Conservation (phyloP, 2,329 filamentous ascomycete species). For the Botrytis galanthina region DNA sequence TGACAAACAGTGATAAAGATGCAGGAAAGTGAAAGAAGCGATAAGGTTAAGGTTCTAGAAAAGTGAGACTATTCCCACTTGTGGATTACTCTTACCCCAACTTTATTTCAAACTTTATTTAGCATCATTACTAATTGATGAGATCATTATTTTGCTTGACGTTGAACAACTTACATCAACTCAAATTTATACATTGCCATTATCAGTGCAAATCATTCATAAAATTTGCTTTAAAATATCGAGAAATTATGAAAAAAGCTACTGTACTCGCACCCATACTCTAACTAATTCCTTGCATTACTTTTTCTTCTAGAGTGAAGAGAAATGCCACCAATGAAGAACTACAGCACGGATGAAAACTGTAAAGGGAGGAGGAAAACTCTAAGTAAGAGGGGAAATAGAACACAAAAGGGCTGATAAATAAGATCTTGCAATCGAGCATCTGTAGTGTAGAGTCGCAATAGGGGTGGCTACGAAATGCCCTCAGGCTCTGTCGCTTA, state of each 20-base stretch:
- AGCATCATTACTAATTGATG: not conserved
- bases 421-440: not conserved
- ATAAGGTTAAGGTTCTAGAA: not conserved
- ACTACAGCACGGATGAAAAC: not conserved
- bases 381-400: not conserved
- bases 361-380: not conserved
- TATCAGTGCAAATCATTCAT: not conserved
- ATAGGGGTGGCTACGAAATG: not conserved
- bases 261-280: not conserved
- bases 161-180: not conserved
- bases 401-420: not conserved
- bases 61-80: not conserved
- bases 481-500: not conserved
- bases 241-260: not conserved
- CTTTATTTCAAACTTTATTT: not conserved
- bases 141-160: not conserved
- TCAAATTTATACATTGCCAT: not conserved
- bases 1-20: not conserved
- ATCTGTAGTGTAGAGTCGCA: not conserved
- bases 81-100: not conserved
- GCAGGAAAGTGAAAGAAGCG: not conserved
- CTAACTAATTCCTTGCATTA: not conserved
- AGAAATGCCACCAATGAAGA: not conserved
- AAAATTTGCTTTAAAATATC: not conserved
- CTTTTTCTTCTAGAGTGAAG: not conserved